Base-by-base conservation (phyloP, 768 basidiomycete species). In the Termitomyces sp. region DNA sequence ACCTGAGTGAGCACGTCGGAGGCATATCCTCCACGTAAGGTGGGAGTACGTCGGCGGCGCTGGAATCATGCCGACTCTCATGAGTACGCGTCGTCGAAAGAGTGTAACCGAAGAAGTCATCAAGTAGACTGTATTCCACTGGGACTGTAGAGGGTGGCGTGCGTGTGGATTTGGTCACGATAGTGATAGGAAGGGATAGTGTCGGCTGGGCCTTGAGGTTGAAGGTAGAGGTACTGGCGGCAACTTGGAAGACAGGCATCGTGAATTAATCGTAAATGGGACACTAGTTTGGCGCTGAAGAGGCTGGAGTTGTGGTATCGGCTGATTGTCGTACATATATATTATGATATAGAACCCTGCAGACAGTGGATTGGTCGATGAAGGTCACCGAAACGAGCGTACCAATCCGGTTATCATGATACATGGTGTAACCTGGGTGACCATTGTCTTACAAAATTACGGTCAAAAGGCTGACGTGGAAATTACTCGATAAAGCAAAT, bases 11-110 rank as follows among this genome's bases (percentile, higher is more conserved):
- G 64, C 70, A 76, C 39, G 57, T 50, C n/a, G 67, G 72, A 40
- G 73, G 77, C 32, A 67, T 66, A 51, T 79, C 76, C 49, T 73
- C 76, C 8, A 70, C 70, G 59, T 82, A 83, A 17, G 79, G 67
- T 3, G 80, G 82, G 17, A 67, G 74, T 10, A 66, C 61, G 16
- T 72, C 68, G 10, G 66, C 63, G 53, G 68, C 47, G 66, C 70
- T 71, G 32, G 61, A 64, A 63, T 77, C 75, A 56, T 76, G 74
- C 21, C 76, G 71, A 63, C 75, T 77, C 48, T 77, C 73, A 46
- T 66, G 70, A 10, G 72, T 75, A 30, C 63, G 62, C 23, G 72
- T 67, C 7, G 68, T 63, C 5, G 68, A 57, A 48, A 75, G 64
- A 3, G 72, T 70, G 59, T 73, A 74, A 44, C 75, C 74, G 48